phyloP scores from a whole-genome alignment of 2,329 filamentous ascomycete species.

The Magnaporthiopsis poae region DNA sequence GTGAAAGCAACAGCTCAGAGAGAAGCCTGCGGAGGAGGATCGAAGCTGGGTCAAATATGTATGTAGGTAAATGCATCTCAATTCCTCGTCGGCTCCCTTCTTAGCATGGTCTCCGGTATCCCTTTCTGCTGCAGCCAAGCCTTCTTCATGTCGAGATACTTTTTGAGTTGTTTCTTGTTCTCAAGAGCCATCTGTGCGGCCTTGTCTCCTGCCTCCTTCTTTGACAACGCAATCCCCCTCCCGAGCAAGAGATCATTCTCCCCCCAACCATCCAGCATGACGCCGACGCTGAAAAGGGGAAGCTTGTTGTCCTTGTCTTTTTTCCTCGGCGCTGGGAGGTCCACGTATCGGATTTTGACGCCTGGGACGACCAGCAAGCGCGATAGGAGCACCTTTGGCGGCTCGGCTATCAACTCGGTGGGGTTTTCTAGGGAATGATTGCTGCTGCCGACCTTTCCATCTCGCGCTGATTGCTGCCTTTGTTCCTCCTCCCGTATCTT shows the following conservation, averaged over 20 bases:
- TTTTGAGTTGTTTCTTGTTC: conserved; percentile 54
- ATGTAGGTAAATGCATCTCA: too few species aligned
- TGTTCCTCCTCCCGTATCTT: conserved; percentile 38
- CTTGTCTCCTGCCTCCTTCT: conserved; percentile 58
- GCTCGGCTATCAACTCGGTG: not conserved
- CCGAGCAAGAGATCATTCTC: conserved; percentile 50
- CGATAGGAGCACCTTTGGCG: conserved; percentile 43
- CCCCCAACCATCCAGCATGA: conserved; percentile 60
- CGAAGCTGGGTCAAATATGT: not conserved
- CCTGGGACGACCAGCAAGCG: conserved; percentile 45
- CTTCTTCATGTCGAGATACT: conserved; percentile 38
- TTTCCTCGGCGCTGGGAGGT: conserved; percentile 40
- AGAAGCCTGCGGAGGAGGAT: not conserved
- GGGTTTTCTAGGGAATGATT: not conserved
- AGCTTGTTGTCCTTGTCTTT: conserved; percentile 45
- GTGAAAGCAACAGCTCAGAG: not conserved
- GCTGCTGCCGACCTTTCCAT: not conserved
- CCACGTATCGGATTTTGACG: conserved; percentile 51
- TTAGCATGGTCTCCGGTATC: not conserved
- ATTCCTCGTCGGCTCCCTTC: too few species aligned
- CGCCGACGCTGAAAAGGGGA: conserved; percentile 51
- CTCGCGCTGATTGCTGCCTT: not conserved
- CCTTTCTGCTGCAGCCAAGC: conserved; percentile 17
- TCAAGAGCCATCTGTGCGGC: conserved; percentile 55
- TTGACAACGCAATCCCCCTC: conserved; percentile 52